Conservation (phyloP, 2,329 filamentous ascomycete genomes). For the Neoascochyta sp. region DNA sequence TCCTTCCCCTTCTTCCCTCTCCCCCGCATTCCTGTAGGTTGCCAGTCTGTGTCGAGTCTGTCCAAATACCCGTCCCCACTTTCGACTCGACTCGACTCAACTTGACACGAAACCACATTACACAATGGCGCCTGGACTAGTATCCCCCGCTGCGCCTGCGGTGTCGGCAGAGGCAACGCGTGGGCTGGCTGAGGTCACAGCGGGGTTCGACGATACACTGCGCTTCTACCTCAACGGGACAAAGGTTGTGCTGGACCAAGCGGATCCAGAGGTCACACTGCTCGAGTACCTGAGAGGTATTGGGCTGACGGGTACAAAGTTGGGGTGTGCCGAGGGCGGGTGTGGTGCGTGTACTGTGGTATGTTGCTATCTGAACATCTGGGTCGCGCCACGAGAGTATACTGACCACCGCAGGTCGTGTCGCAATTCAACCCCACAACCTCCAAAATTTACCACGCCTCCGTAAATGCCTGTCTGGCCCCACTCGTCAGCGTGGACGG, state of each 20-base stretch:
- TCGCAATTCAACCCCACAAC: constrained; percentile 93
- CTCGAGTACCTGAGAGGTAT: constrained; percentile 91
- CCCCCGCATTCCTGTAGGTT: no score
- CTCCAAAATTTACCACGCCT: constrained; percentile 89
- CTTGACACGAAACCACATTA: no score
- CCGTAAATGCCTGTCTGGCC: constrained; percentile 91
- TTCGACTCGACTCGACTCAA: no score
- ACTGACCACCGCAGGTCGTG: constrained; percentile 61
- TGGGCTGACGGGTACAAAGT: constrained; percentile 90
- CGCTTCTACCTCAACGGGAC: constrained; percentile 95
- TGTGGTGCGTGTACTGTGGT: constrained; percentile 94
- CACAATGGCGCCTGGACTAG: constrained; percentile 61
- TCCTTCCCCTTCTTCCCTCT: no score
- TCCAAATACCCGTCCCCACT: no score
- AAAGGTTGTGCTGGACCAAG: constrained; percentile 75
- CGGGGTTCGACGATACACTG: constrained; percentile 78
- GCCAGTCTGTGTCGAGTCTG: no score
- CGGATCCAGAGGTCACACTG: constrained; percentile 88
- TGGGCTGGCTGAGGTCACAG: constrained; percentile 62
- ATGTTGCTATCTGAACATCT: no score
- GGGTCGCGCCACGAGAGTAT: no score
- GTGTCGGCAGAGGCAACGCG: constrained; percentile 44
- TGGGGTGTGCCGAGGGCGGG: constrained; percentile 93
- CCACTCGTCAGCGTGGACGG: constrained; percentile 91
- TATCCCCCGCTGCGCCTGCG: constrained; percentile 43